phyloP scores from a whole-genome alignment of 2,329 filamentous ascomycete species.

The Lasiodiplodia sp. region DNA sequence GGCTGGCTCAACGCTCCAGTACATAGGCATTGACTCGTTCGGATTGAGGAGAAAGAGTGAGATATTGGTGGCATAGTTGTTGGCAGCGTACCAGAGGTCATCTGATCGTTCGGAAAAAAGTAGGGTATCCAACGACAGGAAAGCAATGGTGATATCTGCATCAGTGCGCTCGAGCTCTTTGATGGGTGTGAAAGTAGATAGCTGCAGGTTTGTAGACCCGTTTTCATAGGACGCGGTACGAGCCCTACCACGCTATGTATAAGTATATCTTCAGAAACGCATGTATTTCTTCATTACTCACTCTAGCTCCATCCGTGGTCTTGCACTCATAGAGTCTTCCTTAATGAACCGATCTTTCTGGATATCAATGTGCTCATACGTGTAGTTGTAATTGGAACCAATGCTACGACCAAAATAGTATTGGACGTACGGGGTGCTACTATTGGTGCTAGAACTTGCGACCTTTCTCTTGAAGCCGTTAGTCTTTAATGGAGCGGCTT shows the following conservation, averaged over 20 bases:
- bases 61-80: constrained; percentile 8
- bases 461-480: neutral
- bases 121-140: constrained; percentile 40
- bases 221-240: neutral
- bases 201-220: neutral
- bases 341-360: too few relatives aligned
- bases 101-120: constrained; percentile 36
- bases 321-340: too few relatives aligned
- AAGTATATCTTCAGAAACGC: too few relatives aligned
- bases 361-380: too few relatives aligned
- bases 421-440: neutral
- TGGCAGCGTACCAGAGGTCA: constrained; percentile 44
- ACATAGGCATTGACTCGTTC: neutral
- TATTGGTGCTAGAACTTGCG: neutral
- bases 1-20: constrained; percentile 20
- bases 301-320: too few relatives aligned
- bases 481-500: constrained; percentile 30
- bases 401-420: constrained; percentile 17
- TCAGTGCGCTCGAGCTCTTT: constrained; percentile 39
- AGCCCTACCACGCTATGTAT: neutral
- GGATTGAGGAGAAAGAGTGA: neutral
- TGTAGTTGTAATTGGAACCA: too few relatives aligned
- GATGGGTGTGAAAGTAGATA: constrained; percentile 34
- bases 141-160: constrained; percentile 43
- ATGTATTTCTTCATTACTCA: too few relatives aligned